Evolutionary conservation across 2,329 filamentous ascomycete genomes (phyloP).

Genomic region (Nigrospora sphaerica): DNA sequence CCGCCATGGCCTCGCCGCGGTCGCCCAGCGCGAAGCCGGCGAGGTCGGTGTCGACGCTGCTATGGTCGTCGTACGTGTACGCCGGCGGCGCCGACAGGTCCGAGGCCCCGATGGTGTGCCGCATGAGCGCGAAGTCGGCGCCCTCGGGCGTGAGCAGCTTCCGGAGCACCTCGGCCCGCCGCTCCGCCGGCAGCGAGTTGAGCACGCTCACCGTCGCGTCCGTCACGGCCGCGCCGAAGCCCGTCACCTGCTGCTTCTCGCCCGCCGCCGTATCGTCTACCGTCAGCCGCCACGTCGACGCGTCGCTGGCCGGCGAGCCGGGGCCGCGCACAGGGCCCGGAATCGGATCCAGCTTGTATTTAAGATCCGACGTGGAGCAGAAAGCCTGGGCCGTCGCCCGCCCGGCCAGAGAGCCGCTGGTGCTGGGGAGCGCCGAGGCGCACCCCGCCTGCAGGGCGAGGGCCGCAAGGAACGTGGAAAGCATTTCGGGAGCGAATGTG

Average conservation of each 20-base stretch:
- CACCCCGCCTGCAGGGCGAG: not conserved
- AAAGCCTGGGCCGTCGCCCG: constrained; percentile 19
- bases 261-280: constrained; percentile 30
- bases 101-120: constrained; percentile 32
- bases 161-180: constrained; percentile 23
- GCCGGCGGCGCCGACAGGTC: constrained; percentile 30
- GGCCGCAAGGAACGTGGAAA: constrained; percentile 1
- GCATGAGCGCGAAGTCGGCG: constrained; percentile 30
- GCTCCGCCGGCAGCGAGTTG: constrained; percentile 21
- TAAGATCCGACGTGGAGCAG: constrained; percentile 27
- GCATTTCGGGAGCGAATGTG: not conserved
- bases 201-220: constrained; percentile 32
- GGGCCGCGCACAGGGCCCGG: constrained; percentile 25
- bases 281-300: constrained; percentile 28
- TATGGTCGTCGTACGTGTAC: constrained; percentile 31
- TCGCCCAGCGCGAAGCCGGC: constrained; percentile 26
- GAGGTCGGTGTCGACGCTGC: constrained; percentile 20
- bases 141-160: constrained; percentile 27
- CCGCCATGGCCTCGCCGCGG: constrained; percentile 29
- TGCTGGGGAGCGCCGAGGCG: not conserved
- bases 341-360: constrained; percentile 25
- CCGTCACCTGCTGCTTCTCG: constrained; percentile 30
- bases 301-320: constrained; percentile 15
- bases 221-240: constrained; percentile 35
- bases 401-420: constrained; percentile 5